These are phyloP conservation scores for Phytophthora sojae DNA, from an alignment of 352 stramenopile genomes.

Conservation along the genomic window DNA sequence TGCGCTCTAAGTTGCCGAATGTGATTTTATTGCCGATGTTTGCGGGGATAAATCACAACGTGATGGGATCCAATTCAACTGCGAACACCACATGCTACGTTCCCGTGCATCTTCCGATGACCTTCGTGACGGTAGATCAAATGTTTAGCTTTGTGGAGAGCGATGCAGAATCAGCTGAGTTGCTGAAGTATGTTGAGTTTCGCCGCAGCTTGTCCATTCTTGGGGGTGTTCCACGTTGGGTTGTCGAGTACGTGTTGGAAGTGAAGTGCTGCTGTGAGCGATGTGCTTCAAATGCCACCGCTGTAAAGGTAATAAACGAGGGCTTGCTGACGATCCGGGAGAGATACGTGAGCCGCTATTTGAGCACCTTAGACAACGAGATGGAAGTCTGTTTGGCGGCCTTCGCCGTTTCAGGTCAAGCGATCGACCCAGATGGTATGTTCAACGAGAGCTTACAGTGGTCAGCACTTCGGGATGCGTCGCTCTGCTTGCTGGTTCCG, in stretches of 20 bases:
- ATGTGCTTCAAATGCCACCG: no score
- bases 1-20: background rate
- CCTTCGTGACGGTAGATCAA: conserved; percentile 35
- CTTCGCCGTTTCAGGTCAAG: conserved; percentile 6
- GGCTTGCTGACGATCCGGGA: no score
- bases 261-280: no score
- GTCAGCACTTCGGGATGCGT: conserved; percentile 38
- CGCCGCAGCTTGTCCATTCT: conserved; percentile 11
- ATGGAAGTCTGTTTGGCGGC: conserved; percentile 23
- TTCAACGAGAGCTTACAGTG: conserved; percentile 31
- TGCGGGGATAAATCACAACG: conserved; percentile 15
- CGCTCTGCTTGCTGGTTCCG: conserved; percentile 35
- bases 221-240: conserved; percentile 21
- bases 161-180: background rate
- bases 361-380: no score
- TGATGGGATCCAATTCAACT: no score
- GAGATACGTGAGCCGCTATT: no score
- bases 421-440: background rate
- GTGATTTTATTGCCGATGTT: conserved; percentile 27
- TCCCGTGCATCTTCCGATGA: conserved; percentile 32
- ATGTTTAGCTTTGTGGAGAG: conserved; percentile 35
- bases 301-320: no score
- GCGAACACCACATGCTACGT: conserved; percentile 36
- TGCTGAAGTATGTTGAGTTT: conserved; percentile 1
- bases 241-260: no score